These are phyloP conservation scores for Pseudofabraea citricarpa DNA, from an alignment of 2,329 filamentous ascomycete species.

Conservation along the genomic window DNA sequence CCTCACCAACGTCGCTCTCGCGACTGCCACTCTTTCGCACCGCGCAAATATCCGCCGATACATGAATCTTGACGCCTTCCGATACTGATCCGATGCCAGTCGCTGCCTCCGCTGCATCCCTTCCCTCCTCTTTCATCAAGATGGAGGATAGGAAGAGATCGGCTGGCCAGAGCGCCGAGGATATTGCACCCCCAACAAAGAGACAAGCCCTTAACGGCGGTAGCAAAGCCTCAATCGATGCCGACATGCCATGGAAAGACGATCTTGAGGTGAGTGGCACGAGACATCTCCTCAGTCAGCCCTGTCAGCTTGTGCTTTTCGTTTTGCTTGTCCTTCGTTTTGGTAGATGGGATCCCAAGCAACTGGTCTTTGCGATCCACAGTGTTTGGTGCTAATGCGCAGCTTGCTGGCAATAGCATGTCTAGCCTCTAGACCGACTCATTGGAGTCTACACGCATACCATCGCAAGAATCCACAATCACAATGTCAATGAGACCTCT, in stretches of 20 bases:
- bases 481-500: constrained; percentile 11
- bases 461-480: background rate
- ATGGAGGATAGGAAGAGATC: constrained; percentile 99
- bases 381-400: constrained; percentile 36
- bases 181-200: constrained; percentile 85
- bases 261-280: constrained; percentile 64
- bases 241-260: constrained; percentile 66
- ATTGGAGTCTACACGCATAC: background rate
- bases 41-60: constrained; percentile 22
- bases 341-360: constrained; percentile 13
- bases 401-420: constrained; percentile 39
- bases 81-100: constrained; percentile 77
- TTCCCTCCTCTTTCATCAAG: constrained; percentile 80
- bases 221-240: constrained; percentile 55
- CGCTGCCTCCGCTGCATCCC: constrained; percentile 57
- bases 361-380: constrained; percentile 19
- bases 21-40: background rate
- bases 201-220: constrained; percentile 88
- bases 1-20: background rate
- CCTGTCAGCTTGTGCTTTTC: too few relatives aligned
- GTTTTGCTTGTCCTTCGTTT: constrained; percentile 9
- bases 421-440: constrained; percentile 33
- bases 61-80: constrained; percentile 31
- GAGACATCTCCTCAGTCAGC: constrained; percentile 3
- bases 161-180: constrained; percentile 72